Conservation (phyloP, 257 asterid genomes). For the Paraleonurus japonicus region DNA sequence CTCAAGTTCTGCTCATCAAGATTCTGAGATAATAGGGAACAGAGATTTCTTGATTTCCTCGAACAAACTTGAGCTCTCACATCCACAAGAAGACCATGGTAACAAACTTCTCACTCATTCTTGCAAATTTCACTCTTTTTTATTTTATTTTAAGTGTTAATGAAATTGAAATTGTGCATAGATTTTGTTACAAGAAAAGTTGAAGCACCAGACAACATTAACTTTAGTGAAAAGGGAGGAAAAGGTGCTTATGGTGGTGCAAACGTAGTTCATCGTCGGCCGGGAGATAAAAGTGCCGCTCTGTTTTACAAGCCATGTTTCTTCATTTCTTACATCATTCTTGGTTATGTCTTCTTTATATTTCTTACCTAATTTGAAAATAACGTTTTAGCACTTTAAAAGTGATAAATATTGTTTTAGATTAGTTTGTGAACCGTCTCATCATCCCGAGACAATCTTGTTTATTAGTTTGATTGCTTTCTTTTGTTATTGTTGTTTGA, state of each 20-base stretch:
- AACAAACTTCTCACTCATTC: not conserved
- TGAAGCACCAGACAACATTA: conserved; percentile 5
- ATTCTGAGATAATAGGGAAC: conserved; percentile 13
- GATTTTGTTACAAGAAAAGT: conserved; percentile 17
- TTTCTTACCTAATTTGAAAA: no score
- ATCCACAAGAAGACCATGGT: conserved; percentile 28
- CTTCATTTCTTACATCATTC: conserved; percentile 6
- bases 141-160: not conserved
- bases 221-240: conserved; percentile 26
- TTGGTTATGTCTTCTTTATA: conserved; percentile 31
- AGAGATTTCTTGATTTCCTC: conserved; percentile 25
- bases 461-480: not conserved
- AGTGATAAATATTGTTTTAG: no score
- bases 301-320: conserved; percentile 1
- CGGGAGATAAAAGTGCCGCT: conserved; percentile 17
- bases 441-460: no score
- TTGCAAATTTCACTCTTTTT: not conserved
- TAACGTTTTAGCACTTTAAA: no score
- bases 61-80: not conserved
- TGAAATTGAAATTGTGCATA: not conserved
- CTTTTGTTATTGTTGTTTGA: not conserved
- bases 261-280: conserved; percentile 38
- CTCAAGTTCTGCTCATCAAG: conserved; percentile 27
- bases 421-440: no score
- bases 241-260: conserved; percentile 47